Evolutionary conservation across 441 rosid genomes (phyloP), one percentile per base, ranked within the genome.

Genomic region (Corymbia calophylla): DNA sequence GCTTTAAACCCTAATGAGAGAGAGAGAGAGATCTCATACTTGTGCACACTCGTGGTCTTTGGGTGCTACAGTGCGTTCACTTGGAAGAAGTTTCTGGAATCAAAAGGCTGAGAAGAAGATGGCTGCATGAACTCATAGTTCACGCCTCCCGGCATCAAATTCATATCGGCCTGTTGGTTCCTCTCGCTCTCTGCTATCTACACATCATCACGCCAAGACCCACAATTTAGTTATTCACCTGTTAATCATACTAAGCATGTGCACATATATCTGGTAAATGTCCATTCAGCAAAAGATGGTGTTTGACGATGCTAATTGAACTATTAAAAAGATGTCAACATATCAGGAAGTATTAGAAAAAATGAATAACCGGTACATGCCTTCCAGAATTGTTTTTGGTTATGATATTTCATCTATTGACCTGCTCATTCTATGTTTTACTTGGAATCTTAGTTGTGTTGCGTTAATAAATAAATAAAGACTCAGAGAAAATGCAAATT

Each of bases 131-230:
- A 89, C 92, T 96, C 98, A 81, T 92, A 96, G 92, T 90, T 95
- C 23, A 93, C 88, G 23, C 95, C 96, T 92, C 96, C 99, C 19
- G 96, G 95, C 98, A 98, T 95, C 94, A 97, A 92, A 91, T 92
- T 96, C 95, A 95, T 94, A 92, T 92, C 91, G 84, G 95, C 96
- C 87, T 92, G 93, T 92, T 56, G 54, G 49, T 92, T 94, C 91
- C 98, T 94, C 91, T 97, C 99, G 68, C 93, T 96, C 89, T 97
- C 98, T 29, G 99, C 96, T 86, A 97, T 96, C 99, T 97, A 91
- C 88, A 90, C 31, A 58, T 44, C 55, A 77, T 35, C 19, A 77
- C 12, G 80, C 15, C 17, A 16, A 4, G n/a, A 53, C 51, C 17
- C 14, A n/a, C 18, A 86, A 73, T 56, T 11, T 18, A 17, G 18